A percentile compares a stretch with the other conserved stretches of the same genome.
Evolutionary conservation across 2,329 filamentous ascomycete genomes (phyloP).

Genomic region (Diplodia mutila): DNA sequence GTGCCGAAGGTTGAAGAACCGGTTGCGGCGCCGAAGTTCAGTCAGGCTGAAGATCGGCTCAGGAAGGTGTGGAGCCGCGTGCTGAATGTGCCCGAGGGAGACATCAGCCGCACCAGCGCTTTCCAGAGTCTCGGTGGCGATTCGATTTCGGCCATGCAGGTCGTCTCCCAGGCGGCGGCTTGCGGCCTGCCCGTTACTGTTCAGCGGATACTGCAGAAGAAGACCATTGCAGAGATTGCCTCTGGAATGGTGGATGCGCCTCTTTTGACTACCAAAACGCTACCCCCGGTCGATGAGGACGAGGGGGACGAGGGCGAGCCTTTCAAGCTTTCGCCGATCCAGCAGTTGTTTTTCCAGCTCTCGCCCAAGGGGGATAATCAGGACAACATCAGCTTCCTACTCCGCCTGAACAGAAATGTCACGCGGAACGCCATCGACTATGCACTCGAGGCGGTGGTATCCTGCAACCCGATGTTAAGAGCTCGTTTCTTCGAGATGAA

Average conservation of each 20-base stretch:
- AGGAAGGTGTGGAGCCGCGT: background rate
- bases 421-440: constrained; percentile 34
- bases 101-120: background rate
- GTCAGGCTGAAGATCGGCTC: background rate
- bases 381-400: constrained; percentile 42
- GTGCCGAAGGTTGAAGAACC: background rate
- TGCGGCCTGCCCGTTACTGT: constrained; percentile 51
- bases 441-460: constrained; percentile 33
- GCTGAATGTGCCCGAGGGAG: background rate
- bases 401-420: constrained; percentile 35
- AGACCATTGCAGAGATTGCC: constrained; percentile 47
- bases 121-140: constrained; percentile 7
- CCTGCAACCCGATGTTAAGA: constrained; percentile 40
- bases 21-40: background rate
- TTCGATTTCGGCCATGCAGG: constrained; percentile 51
- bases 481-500: constrained; percentile 36
- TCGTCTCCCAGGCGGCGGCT: constrained; percentile 52
- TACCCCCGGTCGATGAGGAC: constrained; percentile 26
- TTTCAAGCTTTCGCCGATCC: constrained; percentile 40
- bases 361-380: constrained; percentile 39
- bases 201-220: constrained; percentile 53
- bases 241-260: constrained; percentile 29
- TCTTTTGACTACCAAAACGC: background rate
- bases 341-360: constrained; percentile 39
- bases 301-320: constrained; percentile 36